A percentile compares a stretch with the other conserved stretches of the same genome.
These are phyloP conservation scores for Wallacemonas rigidus DNA, from an alignment of 208 protist genomes.

Conservation along the genomic window DNA sequence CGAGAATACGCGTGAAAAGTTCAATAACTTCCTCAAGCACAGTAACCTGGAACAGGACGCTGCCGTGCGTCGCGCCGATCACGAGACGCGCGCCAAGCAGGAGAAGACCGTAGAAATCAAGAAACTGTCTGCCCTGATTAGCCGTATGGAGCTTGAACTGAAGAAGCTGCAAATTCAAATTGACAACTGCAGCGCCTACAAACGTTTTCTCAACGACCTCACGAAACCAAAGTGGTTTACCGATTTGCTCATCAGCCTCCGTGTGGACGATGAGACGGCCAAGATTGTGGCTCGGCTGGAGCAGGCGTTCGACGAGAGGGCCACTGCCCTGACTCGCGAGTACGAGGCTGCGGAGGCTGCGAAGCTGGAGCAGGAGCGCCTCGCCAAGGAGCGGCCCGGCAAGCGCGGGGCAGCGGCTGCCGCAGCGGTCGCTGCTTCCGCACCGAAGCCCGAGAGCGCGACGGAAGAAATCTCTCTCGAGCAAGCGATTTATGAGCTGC, in stretches of 20 bases:
- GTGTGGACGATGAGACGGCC: conserved; percentile 59
- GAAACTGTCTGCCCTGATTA: conserved; percentile 92
- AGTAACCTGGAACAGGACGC: conserved; percentile 95
- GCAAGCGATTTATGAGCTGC: conserved; percentile 52
- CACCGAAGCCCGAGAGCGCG: conserved; percentile 30
- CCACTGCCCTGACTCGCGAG: conserved; percentile 23
- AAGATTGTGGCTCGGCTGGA: conserved; percentile 67
- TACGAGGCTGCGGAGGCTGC: conserved; percentile 22
- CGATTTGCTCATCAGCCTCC: conserved; percentile 73
- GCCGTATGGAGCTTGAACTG: conserved; percentile 87
- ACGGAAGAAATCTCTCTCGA: conserved; percentile 50
- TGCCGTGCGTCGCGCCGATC: conserved; percentile 92
- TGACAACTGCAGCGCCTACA: conserved; percentile 91
- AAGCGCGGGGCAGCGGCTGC: neutral
- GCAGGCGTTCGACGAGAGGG: conserved; percentile 37
- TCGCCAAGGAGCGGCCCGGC: conserved; percentile 14
- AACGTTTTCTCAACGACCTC: conserved; percentile 92
- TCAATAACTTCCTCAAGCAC: conserved; percentile 95
- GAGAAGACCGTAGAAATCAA: conserved; percentile 96
- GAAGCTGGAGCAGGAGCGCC: conserved; percentile 20
- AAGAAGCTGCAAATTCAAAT: conserved; percentile 91
- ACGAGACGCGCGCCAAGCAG: conserved; percentile 90
- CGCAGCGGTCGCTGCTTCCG: neutral
- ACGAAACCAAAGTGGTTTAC: conserved; percentile 85
- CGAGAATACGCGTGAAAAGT: conserved; percentile 90